Evolutionary conservation across 1,284 basidiomycete genomes (phyloP).

Genomic region (Boletellus deceptivus): DNA sequence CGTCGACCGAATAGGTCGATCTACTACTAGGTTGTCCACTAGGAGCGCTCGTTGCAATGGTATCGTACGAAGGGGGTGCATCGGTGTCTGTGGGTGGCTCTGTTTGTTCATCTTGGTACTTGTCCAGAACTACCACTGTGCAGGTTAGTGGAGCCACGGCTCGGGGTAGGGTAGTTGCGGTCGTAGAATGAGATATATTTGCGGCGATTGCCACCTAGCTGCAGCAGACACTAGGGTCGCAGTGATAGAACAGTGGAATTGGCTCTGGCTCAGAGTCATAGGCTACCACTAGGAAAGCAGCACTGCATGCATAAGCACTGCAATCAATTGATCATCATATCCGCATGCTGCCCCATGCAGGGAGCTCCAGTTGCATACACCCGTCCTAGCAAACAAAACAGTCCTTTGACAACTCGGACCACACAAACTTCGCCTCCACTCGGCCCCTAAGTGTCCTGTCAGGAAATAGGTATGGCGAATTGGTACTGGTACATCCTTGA

Average conservation of each 20-base stretch:
- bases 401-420: slow-evolving; percentile 6
- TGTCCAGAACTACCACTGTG: slow-evolving; percentile 14
- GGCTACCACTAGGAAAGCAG: too few species aligned
- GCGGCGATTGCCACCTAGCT: background rate
- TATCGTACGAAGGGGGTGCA: slow-evolving; percentile 25
- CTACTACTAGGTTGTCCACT: slow-evolving; percentile 23
- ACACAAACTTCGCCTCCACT: slow-evolving; percentile 16
- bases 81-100: slow-evolving; percentile 6
- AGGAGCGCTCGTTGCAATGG: slow-evolving; percentile 1
- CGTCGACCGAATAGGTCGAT: background rate
- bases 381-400: slow-evolving; percentile 20
- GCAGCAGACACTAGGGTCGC: background rate
- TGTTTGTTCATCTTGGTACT: slow-evolving; percentile 8
- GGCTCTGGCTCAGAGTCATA: too few species aligned
- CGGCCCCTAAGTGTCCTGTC: slow-evolving; percentile 23
- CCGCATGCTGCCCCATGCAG: too few species aligned
- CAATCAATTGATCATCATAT: too few species aligned
- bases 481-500: slow-evolving; percentile 2
- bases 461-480: slow-evolving; percentile 16
- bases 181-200: background rate
- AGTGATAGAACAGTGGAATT: slow-evolving; percentile 1
- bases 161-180: background rate
- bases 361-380: too few species aligned
- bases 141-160: background rate
- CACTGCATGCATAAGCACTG: too few species aligned